Evolutionary conservation across 139 green algal species (phyloP), one percentile per base, ranked within the genome.

Genomic region (Chlorella sp.): DNA sequence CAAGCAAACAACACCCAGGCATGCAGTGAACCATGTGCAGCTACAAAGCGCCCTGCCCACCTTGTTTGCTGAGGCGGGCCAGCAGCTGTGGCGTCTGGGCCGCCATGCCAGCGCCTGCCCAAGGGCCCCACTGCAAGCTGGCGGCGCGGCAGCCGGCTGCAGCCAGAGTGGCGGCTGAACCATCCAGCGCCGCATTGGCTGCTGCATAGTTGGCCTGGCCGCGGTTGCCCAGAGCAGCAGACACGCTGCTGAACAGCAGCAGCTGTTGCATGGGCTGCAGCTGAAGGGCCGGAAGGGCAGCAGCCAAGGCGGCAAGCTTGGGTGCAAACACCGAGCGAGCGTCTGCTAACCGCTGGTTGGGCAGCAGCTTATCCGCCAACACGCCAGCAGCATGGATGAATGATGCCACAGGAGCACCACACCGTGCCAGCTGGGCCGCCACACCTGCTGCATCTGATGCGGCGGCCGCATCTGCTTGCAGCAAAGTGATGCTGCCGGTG

Each of bases 21-120:
- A n/a, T n/a, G n/a, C 43, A 28, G 41, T 48, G 16, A 43, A 48
- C 0, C 1, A 4, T 2, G 17, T 82, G 91, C 32, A 69, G 48
- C 43, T 46, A 17, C 32, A 7, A 43, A 74, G 20, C 84, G n/a
- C n/a, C n/a, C 67, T 41, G 72, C 14, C 34, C 94, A 82, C 95
- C 95, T 36, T 81, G 92, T 14, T 84, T 88, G 74, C 91, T 75
- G 78, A 95, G 82, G 67, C 81, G 82, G 20, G 85, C 93, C 65
- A 90, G 73, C 75, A 81, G 32, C 40, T 26, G 36, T 38, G 56
- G 34, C 3, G 43, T 34, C 84, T 81, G 65, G 2, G 87, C 87
- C 7, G 95, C 95, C 95, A 98, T 98, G 76, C 95, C 95, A 13
- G 87, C 90, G 40, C 86, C 54, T 81, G 86, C 89, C 88, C 88